These are phyloP conservation scores for Pelagophyceae sp. DNA, from an alignment of 352 stramenopile genomes.

Conservation along the genomic window DNA sequence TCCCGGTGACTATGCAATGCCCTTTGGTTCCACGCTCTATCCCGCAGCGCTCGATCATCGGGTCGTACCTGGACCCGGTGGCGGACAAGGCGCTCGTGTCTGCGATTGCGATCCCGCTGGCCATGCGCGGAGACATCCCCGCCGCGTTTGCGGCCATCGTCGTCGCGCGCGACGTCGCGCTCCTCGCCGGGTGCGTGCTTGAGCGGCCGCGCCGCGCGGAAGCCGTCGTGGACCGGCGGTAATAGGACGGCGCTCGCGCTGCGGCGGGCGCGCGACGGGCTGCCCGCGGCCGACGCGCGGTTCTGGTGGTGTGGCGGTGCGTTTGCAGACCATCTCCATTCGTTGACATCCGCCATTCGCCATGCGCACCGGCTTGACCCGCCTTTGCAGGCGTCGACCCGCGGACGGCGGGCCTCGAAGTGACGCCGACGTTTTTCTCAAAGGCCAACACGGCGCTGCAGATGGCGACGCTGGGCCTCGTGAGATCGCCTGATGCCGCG, in stretches of 20 bases:
- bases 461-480: not conserved
- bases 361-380: no score
- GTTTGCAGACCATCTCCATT: slow-evolving; percentile 1
- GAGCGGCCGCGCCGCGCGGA: not conserved
- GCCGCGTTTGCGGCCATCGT: not conserved
- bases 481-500: not conserved
- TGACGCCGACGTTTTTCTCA: slow-evolving; percentile 11
- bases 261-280: not conserved
- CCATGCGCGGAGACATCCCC: slow-evolving; percentile 10
- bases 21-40: no score
- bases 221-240: not conserved
- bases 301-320: slow-evolving; percentile 13
- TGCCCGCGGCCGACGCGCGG: not conserved
- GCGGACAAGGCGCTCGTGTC: slow-evolving; percentile 19
- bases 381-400: slow-evolving; percentile 7
- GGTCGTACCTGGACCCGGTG: slow-evolving; percentile 21
- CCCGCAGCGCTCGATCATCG: slow-evolving; percentile 15
- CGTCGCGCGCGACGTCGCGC: slow-evolving; percentile 8
- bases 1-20: no score
- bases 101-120: slow-evolving; percentile 12
- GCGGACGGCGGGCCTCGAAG: not conserved
- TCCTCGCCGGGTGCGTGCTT: not conserved
- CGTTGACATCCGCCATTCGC: not conserved
- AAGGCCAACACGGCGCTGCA: slow-evolving; percentile 22
- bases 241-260: no score